These are phyloP conservation scores for Stenocarpella maydis DNA, from an alignment of 2,329 filamentous ascomycete genomes.

Conservation along the genomic window DNA sequence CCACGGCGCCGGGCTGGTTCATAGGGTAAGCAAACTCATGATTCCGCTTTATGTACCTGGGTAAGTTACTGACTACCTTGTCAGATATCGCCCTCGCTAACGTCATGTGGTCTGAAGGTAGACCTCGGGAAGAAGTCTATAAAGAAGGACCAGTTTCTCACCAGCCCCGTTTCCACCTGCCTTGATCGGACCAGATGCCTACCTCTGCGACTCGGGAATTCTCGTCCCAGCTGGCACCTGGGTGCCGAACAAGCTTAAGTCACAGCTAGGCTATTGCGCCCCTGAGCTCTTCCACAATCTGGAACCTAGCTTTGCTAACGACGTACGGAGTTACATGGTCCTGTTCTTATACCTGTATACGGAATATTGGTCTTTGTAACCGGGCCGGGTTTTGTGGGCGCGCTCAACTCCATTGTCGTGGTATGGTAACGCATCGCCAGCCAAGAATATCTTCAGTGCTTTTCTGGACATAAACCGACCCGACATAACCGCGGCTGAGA, in stretches of 20 bases:
- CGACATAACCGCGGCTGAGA: not conserved
- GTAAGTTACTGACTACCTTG: not conserved
- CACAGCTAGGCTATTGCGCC: not conserved
- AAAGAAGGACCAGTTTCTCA: not conserved
- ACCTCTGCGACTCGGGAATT: not conserved
- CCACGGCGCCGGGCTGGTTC: not conserved
- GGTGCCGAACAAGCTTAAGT: not conserved
- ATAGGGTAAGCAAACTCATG: not conserved
- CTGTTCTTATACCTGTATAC: not conserved
- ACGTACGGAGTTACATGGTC: not conserved
- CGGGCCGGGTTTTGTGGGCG: not conserved
- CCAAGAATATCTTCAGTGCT: not conserved
- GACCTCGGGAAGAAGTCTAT: not conserved
- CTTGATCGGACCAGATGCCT: not conserved
- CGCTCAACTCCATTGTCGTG: not conserved
- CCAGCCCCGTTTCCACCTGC: not conserved
- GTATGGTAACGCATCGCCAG: not conserved
- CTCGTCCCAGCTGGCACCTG: not conserved
- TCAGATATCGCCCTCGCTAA: not conserved
- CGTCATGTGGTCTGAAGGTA: not conserved
- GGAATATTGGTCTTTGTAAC: not conserved
- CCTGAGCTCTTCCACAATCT: conserved; percentile 1
- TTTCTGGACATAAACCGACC: not conserved
- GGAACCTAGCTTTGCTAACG: not conserved
- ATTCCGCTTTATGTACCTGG: not conserved